Evolutionary conservation across 805 yeast genomes (phyloP), one percentile per base, ranked within the genome.

Genomic region (Ogataea paradorogensis): DNA sequence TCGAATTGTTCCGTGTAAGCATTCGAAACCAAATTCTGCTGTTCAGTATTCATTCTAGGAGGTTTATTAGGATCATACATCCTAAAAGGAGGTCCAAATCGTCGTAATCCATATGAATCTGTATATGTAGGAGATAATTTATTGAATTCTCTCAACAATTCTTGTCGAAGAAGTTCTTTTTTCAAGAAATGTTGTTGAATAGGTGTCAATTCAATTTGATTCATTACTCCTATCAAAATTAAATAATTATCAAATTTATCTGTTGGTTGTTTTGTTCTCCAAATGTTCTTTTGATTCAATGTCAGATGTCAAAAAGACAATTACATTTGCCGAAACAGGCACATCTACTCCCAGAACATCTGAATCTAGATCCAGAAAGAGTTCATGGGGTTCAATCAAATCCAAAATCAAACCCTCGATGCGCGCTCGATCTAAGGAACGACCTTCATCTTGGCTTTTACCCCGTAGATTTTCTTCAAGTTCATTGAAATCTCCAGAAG

Each of bases 131-230:
- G 67, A 1, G 66, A 60, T 28, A 89, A 62, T 15, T 59, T 59
- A 21, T 67, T 74, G 29, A 88, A 67, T 59, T 91, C 99, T 5
- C 69, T 56, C 9, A 72, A 69, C 23, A 89, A 63, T 54, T 84
- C 76, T 9, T 73, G 67, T 46, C 76, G 73, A 20, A 91, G 65
- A 13, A 91, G 69, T 62, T 86, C 90, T 53, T 95, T 79, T 61
- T 91, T 91, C 38, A 93, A 71, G 59, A 84, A 85, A 55, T 91
- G 97, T 61, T 88, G 95, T 58, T 90, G 87, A 0, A 75, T 69
- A 3, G 90, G 77, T 10, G 78, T 62, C 33, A 83, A 36, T 15
- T 30, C 18, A 15, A 25, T 23, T 11, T 6, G 16, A 15, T n/a
- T 15, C 38, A 23, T 24, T 30, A 8, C 31, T 4, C 31, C 9